Evolutionary conservation across 495 filamentous ascomycete species (phyloP), one percentile per base, ranked within the genome.

Genomic region (Xylaria cubensis): DNA sequence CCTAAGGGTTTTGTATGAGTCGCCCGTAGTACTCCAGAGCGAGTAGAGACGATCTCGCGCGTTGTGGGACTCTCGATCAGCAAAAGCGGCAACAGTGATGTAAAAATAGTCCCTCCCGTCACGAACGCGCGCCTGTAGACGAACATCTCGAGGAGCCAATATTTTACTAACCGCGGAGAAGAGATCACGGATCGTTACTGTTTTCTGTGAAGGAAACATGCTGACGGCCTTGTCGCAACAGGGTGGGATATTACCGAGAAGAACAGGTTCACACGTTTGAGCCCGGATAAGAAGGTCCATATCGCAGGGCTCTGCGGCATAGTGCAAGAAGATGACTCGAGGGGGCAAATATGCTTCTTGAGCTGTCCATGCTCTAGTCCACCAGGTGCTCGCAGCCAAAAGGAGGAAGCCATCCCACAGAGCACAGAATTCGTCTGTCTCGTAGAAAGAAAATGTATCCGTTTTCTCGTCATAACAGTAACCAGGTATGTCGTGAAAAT

Each of bases 401-500:
- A 53, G 50, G n/a, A 24, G n/a, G n/a, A 53, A 53, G 19, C 50
- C 50, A 59, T 29, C 55, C 55, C 55, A 59, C 3, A 34, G 4
- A 34, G 55, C 55, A 34, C 24, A 24, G 17, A 59, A 59, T 13
- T 59, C 55, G 3, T 59, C 55, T 21, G 55, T 59, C 15, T 59
- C 55, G 4, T 46, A 15, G 42, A 46, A 46, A 17, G 12, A 15
- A 21, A 59, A 34, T 17, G 9, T 15, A 6, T 17, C 9, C 32
- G 9, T 29, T 15, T 17, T 19, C 15, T 59, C 21, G 55, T 59
- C 55, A 17, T 36, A 15, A 12, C 15, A 6, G 26, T n/a, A 59
- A 29, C 55, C 55, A 15, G 55, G 55, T 36, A 59, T 36, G 6
- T 34, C 55, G 24, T 59, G 55, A 21, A 59, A 59, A 19, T 59